These are phyloP conservation scores for Dactylella cylindrospora DNA, from an alignment of 2,329 filamentous ascomycete genomes.

Conservation along the genomic window DNA sequence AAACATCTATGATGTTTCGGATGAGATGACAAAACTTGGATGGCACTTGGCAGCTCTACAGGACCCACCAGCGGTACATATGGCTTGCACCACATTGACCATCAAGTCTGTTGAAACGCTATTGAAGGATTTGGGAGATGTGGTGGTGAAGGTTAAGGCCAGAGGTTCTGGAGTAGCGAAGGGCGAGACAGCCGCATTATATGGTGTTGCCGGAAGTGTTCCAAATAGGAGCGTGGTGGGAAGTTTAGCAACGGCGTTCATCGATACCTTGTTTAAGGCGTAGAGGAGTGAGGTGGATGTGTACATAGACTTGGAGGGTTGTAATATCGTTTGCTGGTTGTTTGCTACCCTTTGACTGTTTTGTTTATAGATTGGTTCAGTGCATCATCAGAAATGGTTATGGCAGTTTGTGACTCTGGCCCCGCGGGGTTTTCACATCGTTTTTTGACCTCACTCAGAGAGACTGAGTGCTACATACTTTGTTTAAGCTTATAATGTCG, in stretches of 20 bases:
- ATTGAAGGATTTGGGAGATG: conserved; percentile 67
- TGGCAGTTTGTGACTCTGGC: too few relatives aligned
- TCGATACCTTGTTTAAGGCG: conserved; percentile 90
- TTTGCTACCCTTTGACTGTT: too few relatives aligned
- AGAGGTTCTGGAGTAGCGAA: conserved; percentile 64
- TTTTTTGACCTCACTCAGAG: too few relatives aligned
- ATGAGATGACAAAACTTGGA: conserved; percentile 77
- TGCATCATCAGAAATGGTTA: too few relatives aligned
- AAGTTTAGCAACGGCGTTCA: conserved; percentile 83
- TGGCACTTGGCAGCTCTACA: conserved; percentile 98
- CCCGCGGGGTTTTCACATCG: too few relatives aligned
- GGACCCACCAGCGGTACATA: conserved; percentile 85
- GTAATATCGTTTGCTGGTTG: too few relatives aligned
- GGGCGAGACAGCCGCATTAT: conserved; percentile 82
- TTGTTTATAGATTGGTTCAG: too few relatives aligned
- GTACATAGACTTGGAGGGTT: too few relatives aligned
- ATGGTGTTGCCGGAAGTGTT: conserved; percentile 90
- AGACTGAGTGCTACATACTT: too few relatives aligned
- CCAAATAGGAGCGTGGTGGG: conserved; percentile 95
- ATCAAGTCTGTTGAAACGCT: conserved; percentile 78
- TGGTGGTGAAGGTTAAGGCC: conserved; percentile 68
- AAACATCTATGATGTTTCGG: conserved; percentile 90
- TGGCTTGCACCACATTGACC: conserved; percentile 88
- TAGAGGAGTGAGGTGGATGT: too few relatives aligned
- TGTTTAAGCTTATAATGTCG: too few relatives aligned